Base-by-base conservation (phyloP, 305 asterid genomes). In the Fraxinus paxiana region DNA sequence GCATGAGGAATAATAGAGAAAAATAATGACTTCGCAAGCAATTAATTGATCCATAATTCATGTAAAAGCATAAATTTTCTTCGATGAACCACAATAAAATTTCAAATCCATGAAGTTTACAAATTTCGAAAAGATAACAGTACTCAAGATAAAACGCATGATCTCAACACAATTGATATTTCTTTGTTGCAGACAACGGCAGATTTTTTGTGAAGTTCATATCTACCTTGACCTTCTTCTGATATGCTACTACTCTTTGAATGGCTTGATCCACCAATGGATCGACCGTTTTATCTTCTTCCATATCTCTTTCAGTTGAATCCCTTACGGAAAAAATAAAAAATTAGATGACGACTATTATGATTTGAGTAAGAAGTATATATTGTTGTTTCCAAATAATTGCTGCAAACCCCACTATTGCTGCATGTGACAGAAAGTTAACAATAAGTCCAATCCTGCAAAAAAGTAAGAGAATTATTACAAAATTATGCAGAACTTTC, bases 281-380 rank as follows among this genome's bases (percentile, higher is more conserved):
- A 33, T 80, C 77, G 37, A 76, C 54, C 65, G 38, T 65, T 80
- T 78, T 82, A 59, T 79, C 83, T 54, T 65, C 81, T 56, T 61
- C 83, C 93, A 90, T 90, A 81, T 38, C 61, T 33, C 75, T 31
- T 71, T 73, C 75, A 1, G 13, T 35, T 35, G 7, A 72, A 34
- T 34, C 18, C 65, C 79, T 63, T 35, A 1, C n/a, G n/a, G n/a
- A n/a, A n/a, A n/a, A n/a, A n/a, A n/a, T n/a, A 41, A 74, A 38
- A 38, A 1, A 4, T 0, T 20, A 48, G 22, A 79, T 1, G 6
- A 6, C 30, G 70, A 70, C 13, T 79, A 67, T 4, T 28, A 15
- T 37, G 33, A 12, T 35, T 26, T 9, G 72, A 9, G 24, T 56
- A 56, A n/a, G 65, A 54, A 2, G 22, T 56, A 20, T 18, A 20